These are phyloP conservation scores for Gossypium laxum DNA, from an alignment of 441 rosid genomes.

Conservation along the genomic window DNA sequence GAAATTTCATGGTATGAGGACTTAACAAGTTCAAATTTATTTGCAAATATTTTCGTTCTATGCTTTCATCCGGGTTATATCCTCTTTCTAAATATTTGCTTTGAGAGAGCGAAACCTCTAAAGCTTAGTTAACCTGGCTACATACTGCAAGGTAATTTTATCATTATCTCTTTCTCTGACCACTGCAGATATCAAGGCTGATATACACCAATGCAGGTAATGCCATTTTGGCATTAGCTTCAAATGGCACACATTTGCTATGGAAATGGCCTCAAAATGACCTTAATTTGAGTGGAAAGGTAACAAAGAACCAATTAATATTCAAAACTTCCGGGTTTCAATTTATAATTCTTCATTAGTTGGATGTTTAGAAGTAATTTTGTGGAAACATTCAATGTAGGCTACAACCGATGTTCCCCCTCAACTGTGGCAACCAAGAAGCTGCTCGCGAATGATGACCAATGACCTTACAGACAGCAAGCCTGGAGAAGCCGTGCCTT, in stretches of 20 bases:
- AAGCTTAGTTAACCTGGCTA: not conserved
- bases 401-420: constrained; percentile 38
- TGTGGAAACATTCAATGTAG: constrained; percentile 18
- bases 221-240: constrained; percentile 39
- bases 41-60: not conserved
- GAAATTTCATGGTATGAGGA: not conserved
- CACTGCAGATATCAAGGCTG: constrained; percentile 35
- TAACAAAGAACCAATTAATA: constrained; percentile 8
- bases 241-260: constrained; percentile 37
- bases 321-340: not conserved
- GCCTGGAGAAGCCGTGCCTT: constrained; percentile 33
- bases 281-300: constrained; percentile 36
- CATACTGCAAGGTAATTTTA: not conserved
- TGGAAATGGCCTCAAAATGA: constrained; percentile 45
- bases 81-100: not conserved
- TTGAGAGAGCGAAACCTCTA: not conserved
- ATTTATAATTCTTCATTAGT: not conserved
- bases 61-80: not conserved
- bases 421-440: constrained; percentile 37
- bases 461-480: constrained; percentile 32
- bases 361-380: constrained; percentile 1
- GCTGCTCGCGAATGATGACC: constrained; percentile 27
- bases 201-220: constrained; percentile 45
- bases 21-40: not conserved
- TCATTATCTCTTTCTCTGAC: constrained; percentile 1